Base-by-base conservation (phyloP, 192 early-diverging fungal genomes). In the Spinellus fusiger region DNA sequence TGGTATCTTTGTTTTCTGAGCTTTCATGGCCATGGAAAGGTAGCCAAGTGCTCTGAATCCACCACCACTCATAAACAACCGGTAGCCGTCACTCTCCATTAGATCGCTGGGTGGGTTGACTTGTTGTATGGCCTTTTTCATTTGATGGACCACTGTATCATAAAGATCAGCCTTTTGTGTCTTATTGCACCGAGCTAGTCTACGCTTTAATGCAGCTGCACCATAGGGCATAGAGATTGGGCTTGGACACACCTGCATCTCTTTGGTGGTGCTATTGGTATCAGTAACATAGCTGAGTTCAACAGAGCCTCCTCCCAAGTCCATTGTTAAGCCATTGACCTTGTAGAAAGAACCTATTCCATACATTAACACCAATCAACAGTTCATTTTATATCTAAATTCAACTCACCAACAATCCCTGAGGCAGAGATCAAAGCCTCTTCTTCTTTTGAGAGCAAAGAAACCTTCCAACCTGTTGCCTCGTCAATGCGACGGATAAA, bases 11-110 rank as follows among this genome's bases (percentile, higher is more conserved):
- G 40, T 51, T 54, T 60, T 29, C 62, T 69, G 51, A 49, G 58
- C 65, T 65, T 73, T 58, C 20, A 31, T n/a, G 7, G 74, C 71
- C 81, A 83, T 83, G 22, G 73, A 60, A 38, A 83, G 40, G 40
- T 83, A 83, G 0, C 81, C 81, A 7, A 83, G 59, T 10, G 77
- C 77, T 27, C 77, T 67, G 56, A 83, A 79, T 10, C 81, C 79
- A 46, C 81, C 81, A 20, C 81, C 81, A 53, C 66, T 74, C 50
- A 83, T 66, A 32, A 80, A 83, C 38, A 80, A 47, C 0, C 65
- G 51, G 49, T 73, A 76, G 0, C 79, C 79, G 22, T 62, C 68
- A 22, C 70, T 55, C 4, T 13, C 27, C 13, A 32, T 71, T 46
- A 40, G 50, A 49, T n/a, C 56, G 33, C 16, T 65, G 49, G 61